Base-by-base conservation (phyloP, 2,329 filamentous ascomycete species). In the Zymoseptoria crescenta region DNA sequence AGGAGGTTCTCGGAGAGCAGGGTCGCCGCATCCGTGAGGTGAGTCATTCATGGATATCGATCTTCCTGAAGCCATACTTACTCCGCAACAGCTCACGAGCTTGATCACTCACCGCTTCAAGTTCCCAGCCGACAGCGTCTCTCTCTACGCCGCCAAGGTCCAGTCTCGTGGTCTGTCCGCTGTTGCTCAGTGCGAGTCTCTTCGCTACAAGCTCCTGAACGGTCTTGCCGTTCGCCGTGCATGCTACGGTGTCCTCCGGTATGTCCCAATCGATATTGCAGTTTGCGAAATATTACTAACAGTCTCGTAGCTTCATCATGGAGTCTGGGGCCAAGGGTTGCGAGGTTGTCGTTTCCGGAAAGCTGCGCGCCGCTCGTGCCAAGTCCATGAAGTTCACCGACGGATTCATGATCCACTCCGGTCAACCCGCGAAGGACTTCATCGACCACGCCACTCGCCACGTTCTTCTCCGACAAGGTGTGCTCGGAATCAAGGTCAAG, bases 381-480 rank as follows among this genome's bases (percentile, higher is more conserved):
- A 99, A 99, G 91, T 91, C 86, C 83, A 99, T 99, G 94, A 99
- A 99, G 88, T 99, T 99, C 88, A 99, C 94, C 80, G 85, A 99
- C 81, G 94, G 94, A 79, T 99, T 99, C 91, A 99, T 99, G 94
- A 99, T 99, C 83, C 94, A 99, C 90, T 99, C 94, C 75, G 94
- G 94, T 82, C 94, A 99, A 81, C 94, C 94, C 76, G 94, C 93
- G 76, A 93, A 95, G 83, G 94, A 99, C 83, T 99, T 99, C 84
- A 99, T 99, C 79, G 94, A 99, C 85, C 85, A 82, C 75, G 95
- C 95, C 73, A 97, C 94, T 75, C 94, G 94, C 74, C 94, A 99
- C 90, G 94, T 99, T 74, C 91, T 99, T 70, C 92, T 99, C 80
- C 90, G 95, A 82, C 94, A 99, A 85, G 94, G 94, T 89, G 94